These are phyloP conservation scores for Cryoendolithus antarcticus DNA, from an alignment of 2,329 filamentous ascomycete species.

Conservation along the genomic window DNA sequence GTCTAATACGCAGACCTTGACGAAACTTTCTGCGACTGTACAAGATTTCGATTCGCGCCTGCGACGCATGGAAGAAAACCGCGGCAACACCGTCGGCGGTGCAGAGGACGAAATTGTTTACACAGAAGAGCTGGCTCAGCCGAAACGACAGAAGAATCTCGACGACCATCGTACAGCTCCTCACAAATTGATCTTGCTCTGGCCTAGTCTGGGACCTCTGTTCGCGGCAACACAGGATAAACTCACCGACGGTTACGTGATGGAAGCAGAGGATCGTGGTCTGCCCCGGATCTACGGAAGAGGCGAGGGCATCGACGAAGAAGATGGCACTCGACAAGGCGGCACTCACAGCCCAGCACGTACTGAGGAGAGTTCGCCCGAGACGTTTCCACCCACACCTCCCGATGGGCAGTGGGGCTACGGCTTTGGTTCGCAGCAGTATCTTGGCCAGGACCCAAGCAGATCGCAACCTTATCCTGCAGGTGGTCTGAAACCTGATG, in stretches of 20 bases:
- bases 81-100: slow-evolving; percentile 4
- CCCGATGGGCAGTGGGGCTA: slow-evolving; percentile 41
- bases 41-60: slow-evolving; percentile 14
- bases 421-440: slow-evolving; percentile 12
- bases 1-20: too few species aligned
- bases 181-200: slow-evolving; percentile 61
- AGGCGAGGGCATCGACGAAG: slow-evolving; percentile 28
- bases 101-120: slow-evolving; percentile 3
- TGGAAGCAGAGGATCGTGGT: slow-evolving; percentile 25
- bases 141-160: slow-evolving; percentile 53
- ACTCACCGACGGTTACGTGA: slow-evolving; percentile 23
- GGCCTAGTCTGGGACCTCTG: slow-evolving; percentile 34
- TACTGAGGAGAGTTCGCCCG: slow-evolving; percentile 25
- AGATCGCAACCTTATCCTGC: slow-evolving; percentile 24
- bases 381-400: slow-evolving; percentile 25
- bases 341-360: slow-evolving; percentile 27
- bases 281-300: slow-evolving; percentile 24
- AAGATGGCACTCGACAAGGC: slow-evolving; percentile 21
- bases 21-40: too few species aligned
- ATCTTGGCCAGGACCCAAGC: slow-evolving; percentile 18
- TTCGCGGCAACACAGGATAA: slow-evolving; percentile 16
- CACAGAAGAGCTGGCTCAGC: slow-evolving; percentile 24
- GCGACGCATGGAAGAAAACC: slow-evolving; percentile 13
- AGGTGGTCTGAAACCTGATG: slow-evolving; percentile 41
- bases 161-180: slow-evolving; percentile 85